Conservation (phyloP, 148 eudicot species). For the Silene uniflora region DNA sequence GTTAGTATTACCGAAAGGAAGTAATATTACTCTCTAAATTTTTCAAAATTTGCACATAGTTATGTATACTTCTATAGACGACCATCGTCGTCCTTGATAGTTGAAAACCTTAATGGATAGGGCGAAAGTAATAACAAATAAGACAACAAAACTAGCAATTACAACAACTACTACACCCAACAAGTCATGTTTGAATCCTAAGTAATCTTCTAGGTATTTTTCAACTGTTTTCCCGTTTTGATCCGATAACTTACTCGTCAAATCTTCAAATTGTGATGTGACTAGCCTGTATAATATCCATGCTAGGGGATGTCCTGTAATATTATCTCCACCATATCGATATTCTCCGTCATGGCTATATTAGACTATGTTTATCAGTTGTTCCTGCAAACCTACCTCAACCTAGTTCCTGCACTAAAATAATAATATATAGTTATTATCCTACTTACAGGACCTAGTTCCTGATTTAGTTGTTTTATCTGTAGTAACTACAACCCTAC, state of each 20-base stretch:
- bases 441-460: too few species aligned
- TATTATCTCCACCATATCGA: slow-evolving; percentile 39
- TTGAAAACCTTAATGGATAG: slow-evolving; percentile 21
- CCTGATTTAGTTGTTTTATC: too few species aligned
- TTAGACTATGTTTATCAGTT: too few species aligned
- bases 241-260: slow-evolving; percentile 1
- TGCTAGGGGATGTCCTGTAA: slow-evolving; percentile 36
- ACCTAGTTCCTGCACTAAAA: too few species aligned
- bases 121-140: slow-evolving; percentile 18
- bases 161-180: slow-evolving; percentile 16
- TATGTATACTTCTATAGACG: too few species aligned
- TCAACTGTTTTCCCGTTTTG: slow-evolving; percentile 2
- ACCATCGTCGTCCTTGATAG: slow-evolving; percentile 16
- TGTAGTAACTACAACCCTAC: too few species aligned
- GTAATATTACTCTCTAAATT: too few species aligned
- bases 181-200: slow-evolving; percentile 21
- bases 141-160: slow-evolving; percentile 16
- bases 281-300: slow-evolving; percentile 41
- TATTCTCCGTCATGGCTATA: slow-evolving; percentile 40
- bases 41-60: too few species aligned
- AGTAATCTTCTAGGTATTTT: slow-evolving; percentile 15
- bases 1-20: too few species aligned
- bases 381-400: too few species aligned
- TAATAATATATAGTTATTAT: too few species aligned
- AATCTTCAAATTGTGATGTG: slow-evolving; percentile 44